Percentiles rank a stretch among this genome's conserved stretches.
These are phyloP conservation scores for Lolium perenne DNA, from an alignment of 176 grass and related monocot species.

Conservation along the genomic window DNA sequence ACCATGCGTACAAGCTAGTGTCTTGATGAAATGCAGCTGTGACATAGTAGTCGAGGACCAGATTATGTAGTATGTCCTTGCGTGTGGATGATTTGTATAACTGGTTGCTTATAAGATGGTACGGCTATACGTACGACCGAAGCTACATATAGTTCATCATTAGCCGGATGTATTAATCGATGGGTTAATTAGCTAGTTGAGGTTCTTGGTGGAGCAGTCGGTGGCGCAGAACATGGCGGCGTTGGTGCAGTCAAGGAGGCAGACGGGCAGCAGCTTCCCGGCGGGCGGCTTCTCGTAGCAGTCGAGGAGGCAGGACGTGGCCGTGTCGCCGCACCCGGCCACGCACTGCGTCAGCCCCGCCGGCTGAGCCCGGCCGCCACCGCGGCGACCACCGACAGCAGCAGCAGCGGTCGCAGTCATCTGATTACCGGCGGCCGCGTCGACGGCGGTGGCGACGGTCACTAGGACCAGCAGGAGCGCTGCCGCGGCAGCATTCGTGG, in stretches of 20 bases:
- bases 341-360: slow-evolving; percentile 45
- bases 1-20: background rate
- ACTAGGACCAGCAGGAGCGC: slow-evolving; percentile 36
- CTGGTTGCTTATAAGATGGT: background rate
- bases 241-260: slow-evolving; percentile 49
- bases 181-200: background rate
- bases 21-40: background rate
- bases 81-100: background rate
- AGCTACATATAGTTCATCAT: background rate
- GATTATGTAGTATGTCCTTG: background rate
- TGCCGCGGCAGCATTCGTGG: background rate
- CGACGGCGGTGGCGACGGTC: background rate
- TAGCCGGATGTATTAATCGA: background rate
- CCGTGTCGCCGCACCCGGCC: background rate
- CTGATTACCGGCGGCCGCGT: background rate
- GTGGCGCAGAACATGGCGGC: slow-evolving; percentile 26
- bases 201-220: slow-evolving; percentile 17
- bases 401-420: background rate
- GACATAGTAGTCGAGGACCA: background rate
- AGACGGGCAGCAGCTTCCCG: slow-evolving; percentile 24
- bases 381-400: background rate
- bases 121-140: background rate
- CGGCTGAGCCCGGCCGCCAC: background rate
- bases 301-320: slow-evolving; percentile 20
- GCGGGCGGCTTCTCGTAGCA: slow-evolving; percentile 21